Conservation (phyloP, 73 alveolate species). For the Paramecium octaurelia region DNA sequence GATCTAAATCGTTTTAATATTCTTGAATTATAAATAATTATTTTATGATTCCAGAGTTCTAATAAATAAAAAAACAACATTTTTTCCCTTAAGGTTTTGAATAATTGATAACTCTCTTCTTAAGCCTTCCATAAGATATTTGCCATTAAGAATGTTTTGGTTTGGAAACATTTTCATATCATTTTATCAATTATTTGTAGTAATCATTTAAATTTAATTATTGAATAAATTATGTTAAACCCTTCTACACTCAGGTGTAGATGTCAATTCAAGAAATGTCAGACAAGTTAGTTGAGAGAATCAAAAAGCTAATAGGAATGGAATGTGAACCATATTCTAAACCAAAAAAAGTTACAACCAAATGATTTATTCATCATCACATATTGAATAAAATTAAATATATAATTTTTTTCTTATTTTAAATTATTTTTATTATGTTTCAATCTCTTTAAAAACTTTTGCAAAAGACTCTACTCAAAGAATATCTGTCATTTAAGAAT, state of each 20-base stretch:
- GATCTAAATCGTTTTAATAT: slow-evolving; percentile 54
- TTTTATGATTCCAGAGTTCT: slow-evolving; percentile 40
- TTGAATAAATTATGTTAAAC: no score
- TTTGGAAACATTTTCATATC: slow-evolving; percentile 57
- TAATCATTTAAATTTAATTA: no score
- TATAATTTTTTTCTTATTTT: no score
- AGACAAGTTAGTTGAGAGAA: no score
- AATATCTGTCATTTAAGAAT: slow-evolving; percentile 9
- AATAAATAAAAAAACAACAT: slow-evolving; percentile 43
- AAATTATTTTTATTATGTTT: neutral
- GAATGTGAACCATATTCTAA: no score
- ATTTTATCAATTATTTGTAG: neutral
- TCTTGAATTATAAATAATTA: slow-evolving; percentile 54
- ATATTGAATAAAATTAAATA: no score
- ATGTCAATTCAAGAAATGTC: no score
- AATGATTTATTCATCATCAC: no score
- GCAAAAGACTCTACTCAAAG: slow-evolving; percentile 43
- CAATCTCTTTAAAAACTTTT: slow-evolving; percentile 35
- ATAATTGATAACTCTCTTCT: slow-evolving; percentile 42
- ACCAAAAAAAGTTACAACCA: no score
- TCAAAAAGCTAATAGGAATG: no score
- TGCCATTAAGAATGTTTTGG: neutral
- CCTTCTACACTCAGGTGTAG: no score
- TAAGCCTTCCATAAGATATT: slow-evolving; percentile 59
- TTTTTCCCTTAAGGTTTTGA: slow-evolving; percentile 42